Percentiles rank a stretch among this genome's conserved stretches.
These are phyloP conservation scores for Microstegium vimineum DNA, from an alignment of 176 grass and related monocot genomes.

Conservation along the genomic window DNA sequence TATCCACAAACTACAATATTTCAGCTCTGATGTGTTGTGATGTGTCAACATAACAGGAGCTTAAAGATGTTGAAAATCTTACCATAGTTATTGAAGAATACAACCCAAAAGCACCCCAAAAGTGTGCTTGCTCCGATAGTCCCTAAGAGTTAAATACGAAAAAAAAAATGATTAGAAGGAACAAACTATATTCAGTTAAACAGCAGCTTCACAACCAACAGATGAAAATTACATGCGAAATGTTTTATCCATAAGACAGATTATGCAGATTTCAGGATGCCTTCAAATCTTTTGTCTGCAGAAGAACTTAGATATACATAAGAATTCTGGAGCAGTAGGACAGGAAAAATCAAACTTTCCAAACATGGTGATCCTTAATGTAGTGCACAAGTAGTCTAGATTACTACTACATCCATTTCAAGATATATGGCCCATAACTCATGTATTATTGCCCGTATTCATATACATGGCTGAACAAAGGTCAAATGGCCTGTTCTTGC, in stretches of 20 bases:
- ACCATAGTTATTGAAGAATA: slow-evolving; percentile 84
- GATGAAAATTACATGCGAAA: not conserved
- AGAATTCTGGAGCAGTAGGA: not conserved
- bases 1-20: not conserved
- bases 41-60: not conserved
- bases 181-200: not conserved
- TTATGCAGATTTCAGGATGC: slow-evolving; percentile 5
- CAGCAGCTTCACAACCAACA: slow-evolving; percentile 2
- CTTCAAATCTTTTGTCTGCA: not conserved
- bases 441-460: not conserved
- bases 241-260: not conserved
- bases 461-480: not conserved
- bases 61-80: slow-evolving; percentile 37
- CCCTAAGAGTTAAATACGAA: slow-evolving; percentile 36
- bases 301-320: not conserved
- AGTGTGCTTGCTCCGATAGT: slow-evolving; percentile 66
- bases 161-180: slow-evolving; percentile 20
- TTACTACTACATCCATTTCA: not conserved
- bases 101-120: slow-evolving; percentile 92
- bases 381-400: not conserved
- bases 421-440: not conserved
- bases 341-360: not conserved
- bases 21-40: not conserved
- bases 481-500: not conserved
- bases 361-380: not conserved